Evolutionary conservation across 2,329 filamentous ascomycete species (phyloP).

Genomic region (Fusarium sp.): DNA sequence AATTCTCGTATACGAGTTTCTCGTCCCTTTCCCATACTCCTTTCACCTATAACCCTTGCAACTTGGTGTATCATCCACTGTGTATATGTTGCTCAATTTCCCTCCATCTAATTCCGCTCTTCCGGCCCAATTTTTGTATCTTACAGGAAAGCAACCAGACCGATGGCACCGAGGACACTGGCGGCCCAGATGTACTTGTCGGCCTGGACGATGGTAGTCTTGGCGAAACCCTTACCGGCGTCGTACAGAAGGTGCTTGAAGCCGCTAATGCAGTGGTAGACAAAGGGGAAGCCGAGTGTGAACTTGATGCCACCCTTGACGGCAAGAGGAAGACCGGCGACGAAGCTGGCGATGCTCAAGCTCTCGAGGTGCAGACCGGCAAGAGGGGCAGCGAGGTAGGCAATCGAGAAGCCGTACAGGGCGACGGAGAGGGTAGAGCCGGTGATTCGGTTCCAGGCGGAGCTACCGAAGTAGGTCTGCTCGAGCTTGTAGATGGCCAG

Average conservation of each 20-base stretch:
- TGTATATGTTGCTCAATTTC: slow-evolving; percentile 2
- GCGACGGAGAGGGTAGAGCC: slow-evolving; percentile 78
- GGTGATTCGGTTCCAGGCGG: slow-evolving; percentile 86
- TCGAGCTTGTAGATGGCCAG: slow-evolving; percentile 87
- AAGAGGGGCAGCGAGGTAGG: slow-evolving; percentile 85
- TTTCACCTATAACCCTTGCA: slow-evolving; percentile 9
- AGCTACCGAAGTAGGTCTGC: slow-evolving; percentile 86
- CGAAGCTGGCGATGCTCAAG: slow-evolving; percentile 71
- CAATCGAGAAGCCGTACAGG: slow-evolving; percentile 84
- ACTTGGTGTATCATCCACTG: slow-evolving; percentile 39
- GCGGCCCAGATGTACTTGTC: slow-evolving; percentile 66
- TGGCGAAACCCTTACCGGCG: slow-evolving; percentile 65
- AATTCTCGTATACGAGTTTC: slow-evolving; percentile 43
- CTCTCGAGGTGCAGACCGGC: slow-evolving; percentile 76
- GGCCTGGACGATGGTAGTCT: slow-evolving; percentile 61
- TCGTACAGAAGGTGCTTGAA: slow-evolving; percentile 70
- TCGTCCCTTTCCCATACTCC: slow-evolving; percentile 21
- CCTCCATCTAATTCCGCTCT: slow-evolving; percentile 3
- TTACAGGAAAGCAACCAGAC: slow-evolving; percentile 66
- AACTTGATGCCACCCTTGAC: slow-evolving; percentile 72
- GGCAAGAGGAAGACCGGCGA: slow-evolving; percentile 71
- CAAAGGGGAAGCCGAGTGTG: slow-evolving; percentile 70
- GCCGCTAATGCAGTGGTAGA: slow-evolving; percentile 71
- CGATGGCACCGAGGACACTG: slow-evolving; percentile 59
- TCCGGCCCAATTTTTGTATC: slow-evolving; percentile 17